Conservation (phyloP, 164 flowering plant genomes). For the Vitis riparia region DNA sequence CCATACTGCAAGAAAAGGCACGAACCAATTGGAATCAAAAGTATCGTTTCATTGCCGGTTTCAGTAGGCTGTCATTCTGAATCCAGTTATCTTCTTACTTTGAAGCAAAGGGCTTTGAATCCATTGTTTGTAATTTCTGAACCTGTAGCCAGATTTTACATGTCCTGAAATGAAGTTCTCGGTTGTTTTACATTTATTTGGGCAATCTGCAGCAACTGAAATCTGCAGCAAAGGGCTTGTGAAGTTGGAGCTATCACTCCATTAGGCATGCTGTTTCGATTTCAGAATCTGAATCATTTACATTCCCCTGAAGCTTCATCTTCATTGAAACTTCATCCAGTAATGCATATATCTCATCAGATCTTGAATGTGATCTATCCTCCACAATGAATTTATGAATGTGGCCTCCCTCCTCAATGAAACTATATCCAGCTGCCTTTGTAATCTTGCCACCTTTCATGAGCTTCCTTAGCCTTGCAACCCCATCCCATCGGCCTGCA, state of each 20-base stretch:
- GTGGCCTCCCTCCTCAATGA: constrained; percentile 59
- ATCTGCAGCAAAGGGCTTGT: not conserved
- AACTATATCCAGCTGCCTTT: constrained; percentile 79
- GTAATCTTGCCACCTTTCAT: constrained; percentile 60
- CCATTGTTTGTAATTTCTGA: too few relatives aligned
- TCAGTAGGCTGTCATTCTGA: too few relatives aligned
- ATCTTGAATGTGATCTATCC: constrained; percentile 65
- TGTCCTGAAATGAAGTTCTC: too few relatives aligned
- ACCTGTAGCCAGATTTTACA: too few relatives aligned
- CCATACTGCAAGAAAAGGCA: not conserved
- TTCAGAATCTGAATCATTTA: constrained; percentile 17
- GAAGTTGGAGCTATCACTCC: not conserved
- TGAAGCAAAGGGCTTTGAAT: too few relatives aligned
- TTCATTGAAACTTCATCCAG: constrained; percentile 39
- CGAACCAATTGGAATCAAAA: too few relatives aligned
- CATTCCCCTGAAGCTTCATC: constrained; percentile 35
- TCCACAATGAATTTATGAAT: constrained; percentile 73
- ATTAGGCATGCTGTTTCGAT: constrained; percentile 10
- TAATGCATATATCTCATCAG: constrained; percentile 49
- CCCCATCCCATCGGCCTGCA: constrained; percentile 66
- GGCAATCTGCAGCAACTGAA: not conserved
- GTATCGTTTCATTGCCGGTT: too few relatives aligned
- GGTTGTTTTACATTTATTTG: too few relatives aligned
- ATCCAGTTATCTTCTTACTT: too few relatives aligned
- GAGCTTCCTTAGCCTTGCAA: constrained; percentile 57